These are phyloP conservation scores for Rhynchosporium graminicola DNA, from an alignment of 2,329 filamentous ascomycete species.

Conservation along the genomic window DNA sequence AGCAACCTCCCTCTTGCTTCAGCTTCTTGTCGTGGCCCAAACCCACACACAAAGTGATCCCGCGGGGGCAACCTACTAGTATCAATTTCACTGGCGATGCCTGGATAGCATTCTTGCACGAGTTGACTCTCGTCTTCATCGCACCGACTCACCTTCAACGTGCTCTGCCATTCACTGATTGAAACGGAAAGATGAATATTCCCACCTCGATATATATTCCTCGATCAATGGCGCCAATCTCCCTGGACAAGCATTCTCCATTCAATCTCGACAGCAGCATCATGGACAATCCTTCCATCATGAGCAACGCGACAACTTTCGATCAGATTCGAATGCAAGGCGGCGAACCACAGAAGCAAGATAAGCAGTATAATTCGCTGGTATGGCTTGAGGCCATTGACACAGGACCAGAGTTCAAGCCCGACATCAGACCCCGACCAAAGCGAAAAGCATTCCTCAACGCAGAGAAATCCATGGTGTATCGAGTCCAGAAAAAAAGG, in stretches of 20 bases:
- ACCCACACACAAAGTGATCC: no score
- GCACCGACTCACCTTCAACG: no score
- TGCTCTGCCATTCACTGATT: no score
- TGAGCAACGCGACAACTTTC: background rate
- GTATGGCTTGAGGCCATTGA: slow-evolving; percentile 7
- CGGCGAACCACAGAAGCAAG: background rate
- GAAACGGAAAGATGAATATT: no score
- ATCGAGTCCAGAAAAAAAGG: background rate
- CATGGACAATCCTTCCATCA: background rate
- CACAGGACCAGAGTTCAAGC: slow-evolving; percentile 12
- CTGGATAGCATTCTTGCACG: no score
- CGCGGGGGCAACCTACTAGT: no score
- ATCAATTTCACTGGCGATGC: no score
- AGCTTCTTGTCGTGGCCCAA: background rate
- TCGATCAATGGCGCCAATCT: no score
- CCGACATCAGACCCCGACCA: slow-evolving; percentile 3
- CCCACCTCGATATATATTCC: no score
- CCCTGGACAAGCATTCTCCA: background rate
- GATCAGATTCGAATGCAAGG: background rate
- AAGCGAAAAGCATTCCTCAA: slow-evolving; percentile 7
- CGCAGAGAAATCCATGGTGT: slow-evolving; percentile 5
- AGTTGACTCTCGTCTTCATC: no score
- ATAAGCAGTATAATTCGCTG: background rate
- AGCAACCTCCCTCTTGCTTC: background rate
- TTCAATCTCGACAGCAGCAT: background rate